Conservation (phyloP, 1,139 yeast species). For the Lodderomyces jiufengensis region DNA sequence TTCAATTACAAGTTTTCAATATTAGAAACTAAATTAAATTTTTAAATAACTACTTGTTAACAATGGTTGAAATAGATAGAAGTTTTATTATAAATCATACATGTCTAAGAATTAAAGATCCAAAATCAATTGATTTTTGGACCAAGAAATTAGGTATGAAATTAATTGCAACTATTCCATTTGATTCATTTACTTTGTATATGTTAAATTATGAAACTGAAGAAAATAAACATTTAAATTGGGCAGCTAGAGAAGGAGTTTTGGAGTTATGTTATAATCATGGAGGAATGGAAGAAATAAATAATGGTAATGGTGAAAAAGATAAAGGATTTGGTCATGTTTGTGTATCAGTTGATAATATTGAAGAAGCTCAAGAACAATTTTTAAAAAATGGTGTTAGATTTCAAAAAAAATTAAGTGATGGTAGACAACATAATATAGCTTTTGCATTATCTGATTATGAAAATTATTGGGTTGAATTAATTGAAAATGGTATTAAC, state of each 20-base stretch:
- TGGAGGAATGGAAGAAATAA: conserved; percentile 67
- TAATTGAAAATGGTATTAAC: conserved; percentile 58
- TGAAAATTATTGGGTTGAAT: conserved; percentile 95
- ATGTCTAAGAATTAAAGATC: conserved; percentile 79
- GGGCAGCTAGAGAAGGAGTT: conserved; percentile 70
- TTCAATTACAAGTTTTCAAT: too few relatives aligned
- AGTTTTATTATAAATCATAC: conserved; percentile 59
- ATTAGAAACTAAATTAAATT: too few relatives aligned
- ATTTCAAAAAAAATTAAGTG: conserved; percentile 78
- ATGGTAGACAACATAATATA: conserved; percentile 89
- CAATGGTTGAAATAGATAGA: conserved; percentile 31
- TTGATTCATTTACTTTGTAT: conserved; percentile 64
- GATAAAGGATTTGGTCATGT: conserved; percentile 93
- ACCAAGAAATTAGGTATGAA: conserved; percentile 72
- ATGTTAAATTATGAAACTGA: conserved; percentile 61
- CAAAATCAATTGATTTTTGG: conserved; percentile 74
- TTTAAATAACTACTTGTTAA: conserved; percentile 4
- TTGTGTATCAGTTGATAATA: conserved; percentile 81
- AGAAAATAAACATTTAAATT: conserved; percentile 37
- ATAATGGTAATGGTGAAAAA: conserved; percentile 82
- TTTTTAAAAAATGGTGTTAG: conserved; percentile 60
- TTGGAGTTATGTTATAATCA: conserved; percentile 81
- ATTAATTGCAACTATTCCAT: conserved; percentile 49
- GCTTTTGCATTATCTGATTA: conserved; percentile 89
- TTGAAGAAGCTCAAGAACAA: conserved; percentile 55